These are phyloP conservation scores for Candida sphagnicola DNA, from an alignment of 805 yeast genomes.

Conservation along the genomic window DNA sequence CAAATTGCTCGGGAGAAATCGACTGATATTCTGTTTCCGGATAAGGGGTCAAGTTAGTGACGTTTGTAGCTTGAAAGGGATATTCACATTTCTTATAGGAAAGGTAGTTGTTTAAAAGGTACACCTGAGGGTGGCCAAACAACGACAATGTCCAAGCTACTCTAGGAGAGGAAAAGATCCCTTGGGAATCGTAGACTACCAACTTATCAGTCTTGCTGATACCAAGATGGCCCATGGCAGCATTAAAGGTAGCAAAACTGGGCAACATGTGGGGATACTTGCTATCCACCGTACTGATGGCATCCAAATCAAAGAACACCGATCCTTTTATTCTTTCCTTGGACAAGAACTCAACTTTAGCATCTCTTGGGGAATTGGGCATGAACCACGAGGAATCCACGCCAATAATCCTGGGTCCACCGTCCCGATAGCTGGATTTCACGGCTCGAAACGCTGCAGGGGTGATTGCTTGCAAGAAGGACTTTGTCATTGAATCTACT, in stretches of 20 bases:
- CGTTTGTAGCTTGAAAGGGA: constrained; percentile 39
- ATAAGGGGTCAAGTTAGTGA: constrained; percentile 14
- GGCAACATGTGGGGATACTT: constrained; percentile 94
- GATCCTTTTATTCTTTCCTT: constrained; percentile 62
- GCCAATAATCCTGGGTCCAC: constrained; percentile 39
- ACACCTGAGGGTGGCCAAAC: constrained; percentile 72
- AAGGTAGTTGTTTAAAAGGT: constrained; percentile 66
- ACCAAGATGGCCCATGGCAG: constrained; percentile 53
- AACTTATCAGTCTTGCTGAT: constrained; percentile 51
- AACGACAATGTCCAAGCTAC: constrained; percentile 86
- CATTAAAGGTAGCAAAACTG: constrained; percentile 47
- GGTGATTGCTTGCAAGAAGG: background rate
- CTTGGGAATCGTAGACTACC: constrained; percentile 80
- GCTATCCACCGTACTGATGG: constrained; percentile 52
- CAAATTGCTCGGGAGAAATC: constrained; percentile 23
- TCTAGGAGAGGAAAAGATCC: constrained; percentile 85
- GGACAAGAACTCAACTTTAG: constrained; percentile 49
- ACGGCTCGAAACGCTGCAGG: constrained; percentile 1
- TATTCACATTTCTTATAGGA: constrained; percentile 45
- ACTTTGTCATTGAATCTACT: background rate
- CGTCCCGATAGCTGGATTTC: background rate
- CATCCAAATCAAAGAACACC: constrained; percentile 76
- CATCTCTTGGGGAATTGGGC: constrained; percentile 68
- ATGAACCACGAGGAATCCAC: constrained; percentile 92
- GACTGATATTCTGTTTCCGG: constrained; percentile 10